Percentiles rank a stretch among this genome's conserved stretches.
Conservation (phyloP, 306 rosid genomes). For the Vicia sativa region DNA sequence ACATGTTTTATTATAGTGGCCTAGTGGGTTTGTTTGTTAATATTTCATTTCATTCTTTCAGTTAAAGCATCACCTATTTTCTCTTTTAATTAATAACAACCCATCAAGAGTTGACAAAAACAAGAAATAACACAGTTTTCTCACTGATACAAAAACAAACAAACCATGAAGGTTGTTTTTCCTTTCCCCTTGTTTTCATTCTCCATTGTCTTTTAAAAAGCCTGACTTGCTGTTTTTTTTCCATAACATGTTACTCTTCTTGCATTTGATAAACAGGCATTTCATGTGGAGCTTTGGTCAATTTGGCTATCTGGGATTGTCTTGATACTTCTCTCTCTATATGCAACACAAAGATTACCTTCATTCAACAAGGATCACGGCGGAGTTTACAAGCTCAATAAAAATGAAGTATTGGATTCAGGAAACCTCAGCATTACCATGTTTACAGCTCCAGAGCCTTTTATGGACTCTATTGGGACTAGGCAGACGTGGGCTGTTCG, state of each 20-base stretch:
- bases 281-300: conserved; percentile 61
- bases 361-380: conserved; percentile 47
- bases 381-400: conserved; percentile 31
- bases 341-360: conserved; percentile 68
- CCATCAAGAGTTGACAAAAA: conserved; percentile 35
- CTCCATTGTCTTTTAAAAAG: neutral
- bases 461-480: conserved; percentile 54
- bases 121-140: conserved; percentile 28
- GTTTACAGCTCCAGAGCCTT: conserved; percentile 79
- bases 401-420: conserved; percentile 30
- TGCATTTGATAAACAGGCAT: conserved; percentile 51
- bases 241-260: neutral
- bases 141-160: conserved; percentile 26
- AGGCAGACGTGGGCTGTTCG: conserved; percentile 70
- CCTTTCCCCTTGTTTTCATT: conserved; percentile 26
- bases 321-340: conserved; percentile 68
- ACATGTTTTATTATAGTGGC: conserved; percentile 55
- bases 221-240: neutral
- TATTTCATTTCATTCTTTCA: conserved; percentile 57
- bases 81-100: conserved; percentile 34
- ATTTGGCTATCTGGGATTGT: conserved; percentile 82
- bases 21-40: conserved; percentile 62
- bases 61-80: conserved; percentile 59
- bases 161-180: conserved; percentile 64
- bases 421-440: conserved; percentile 55